Conservation (phyloP, 306 rosid genomes). For the Pyrus bretschneideri region DNA sequence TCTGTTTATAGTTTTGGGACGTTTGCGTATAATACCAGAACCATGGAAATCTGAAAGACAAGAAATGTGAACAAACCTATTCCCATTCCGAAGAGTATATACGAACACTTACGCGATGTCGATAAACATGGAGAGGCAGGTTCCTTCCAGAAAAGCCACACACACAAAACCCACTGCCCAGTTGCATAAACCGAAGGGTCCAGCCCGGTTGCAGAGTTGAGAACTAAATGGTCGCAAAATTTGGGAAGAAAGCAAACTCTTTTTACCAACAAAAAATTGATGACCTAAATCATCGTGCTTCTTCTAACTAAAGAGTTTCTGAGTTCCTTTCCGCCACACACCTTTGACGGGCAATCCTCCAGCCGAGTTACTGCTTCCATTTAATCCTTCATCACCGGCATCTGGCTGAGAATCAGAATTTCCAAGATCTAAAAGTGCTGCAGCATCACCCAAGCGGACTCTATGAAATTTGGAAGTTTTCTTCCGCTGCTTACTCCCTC, state of each 20-base stretch:
- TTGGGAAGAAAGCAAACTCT: neutral
- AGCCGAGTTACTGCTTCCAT: slow-evolving; percentile 25
- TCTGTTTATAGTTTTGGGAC: neutral
- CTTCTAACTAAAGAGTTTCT: slow-evolving; percentile 38
- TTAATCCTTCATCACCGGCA: slow-evolving; percentile 16
- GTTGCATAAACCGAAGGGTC: neutral
- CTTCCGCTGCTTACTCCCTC: slow-evolving; percentile 73
- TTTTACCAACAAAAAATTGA: neutral
- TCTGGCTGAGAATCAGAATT: slow-evolving; percentile 30
- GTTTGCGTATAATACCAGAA: neutral
- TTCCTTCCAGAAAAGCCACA: neutral
- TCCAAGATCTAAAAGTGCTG: slow-evolving; percentile 37
- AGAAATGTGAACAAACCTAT: neutral
- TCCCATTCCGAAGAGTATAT: neutral
- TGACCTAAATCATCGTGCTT: neutral
- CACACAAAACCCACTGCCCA: neutral
- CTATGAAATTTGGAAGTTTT: slow-evolving; percentile 70
- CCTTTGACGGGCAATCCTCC: slow-evolving; percentile 73
- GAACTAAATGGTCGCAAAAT: neutral
- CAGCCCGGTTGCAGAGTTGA: neutral
- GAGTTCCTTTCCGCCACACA: slow-evolving; percentile 81
- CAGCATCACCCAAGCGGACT: slow-evolving; percentile 74
- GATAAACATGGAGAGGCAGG: neutral
- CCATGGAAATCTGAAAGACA: neutral
- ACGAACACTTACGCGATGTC: neutral